Evolutionary conservation across 352 stramenopile genomes (phyloP), one percentile per base, ranked within the genome.

Genomic region (Peronospora tabacina): DNA sequence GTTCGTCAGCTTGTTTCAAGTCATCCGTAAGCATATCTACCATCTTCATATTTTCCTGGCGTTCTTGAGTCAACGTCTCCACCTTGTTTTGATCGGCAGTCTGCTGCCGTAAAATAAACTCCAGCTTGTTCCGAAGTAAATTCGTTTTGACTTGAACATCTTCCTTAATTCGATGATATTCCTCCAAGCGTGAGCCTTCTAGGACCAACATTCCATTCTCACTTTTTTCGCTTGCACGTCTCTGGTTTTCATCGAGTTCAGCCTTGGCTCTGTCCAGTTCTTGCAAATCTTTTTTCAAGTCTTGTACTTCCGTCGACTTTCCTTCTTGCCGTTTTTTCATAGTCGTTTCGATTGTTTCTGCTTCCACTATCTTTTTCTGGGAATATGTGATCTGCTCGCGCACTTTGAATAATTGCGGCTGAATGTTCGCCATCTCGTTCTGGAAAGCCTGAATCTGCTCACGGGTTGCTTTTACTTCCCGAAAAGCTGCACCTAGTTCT

Each of bases 301-400:
- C 83, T 10, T 88, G 78, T 5, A 93, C 74, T 66, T 98, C 89
- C 6, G 67, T 66, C 0, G 66, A 58, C 49, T 98, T 92, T 26
- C 86, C 86, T n/a, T 87, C 56, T 13, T 82, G 52, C 36, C 96
- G 82, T 44, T 85, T 76, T 17, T 86, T 78, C 63, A 90, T 64
- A 2, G 52, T 75, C 20, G 70, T 66, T 39, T 85, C 69, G 1
- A 61, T 66, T 0, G 42, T 43, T 10, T 81, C 54, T 0, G 76
- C 74, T 58, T 88, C 70, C 5, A 72, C 51, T 1, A 86, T 66
- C 41, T 85, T 86, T 55, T 81, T 87, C 37, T 79, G 63, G 0
- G 67, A 70, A 52, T 84, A 85, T 48, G 95, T 96, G 1, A 89
- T 78, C 51, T 96, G 74, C 46, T 97, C 85, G 38, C 95, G 90